A percentile compares a stretch with the other conserved stretches of the same genome.
Conservation (phyloP, 371 early-diverging fungal species). For the Syncephalastrum racemosum region DNA sequence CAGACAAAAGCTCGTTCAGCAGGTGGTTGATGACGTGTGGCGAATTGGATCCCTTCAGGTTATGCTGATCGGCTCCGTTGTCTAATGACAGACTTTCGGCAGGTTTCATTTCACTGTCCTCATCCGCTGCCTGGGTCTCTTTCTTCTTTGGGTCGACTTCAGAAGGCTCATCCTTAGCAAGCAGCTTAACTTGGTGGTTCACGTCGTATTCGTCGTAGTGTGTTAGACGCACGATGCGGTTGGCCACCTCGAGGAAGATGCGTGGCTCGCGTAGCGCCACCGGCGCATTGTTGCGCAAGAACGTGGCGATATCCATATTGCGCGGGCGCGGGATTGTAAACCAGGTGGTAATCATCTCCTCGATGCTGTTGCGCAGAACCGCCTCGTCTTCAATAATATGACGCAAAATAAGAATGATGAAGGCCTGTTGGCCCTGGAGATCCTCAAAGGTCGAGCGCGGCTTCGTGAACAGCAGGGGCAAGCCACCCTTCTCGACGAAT, state of each 20-base stretch:
- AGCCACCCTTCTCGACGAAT: slow-evolving; percentile 70
- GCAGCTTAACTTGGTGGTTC: slow-evolving; percentile 53
- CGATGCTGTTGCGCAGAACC: slow-evolving; percentile 72
- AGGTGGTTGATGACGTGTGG: slow-evolving; percentile 36
- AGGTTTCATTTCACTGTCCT: slow-evolving; percentile 8
- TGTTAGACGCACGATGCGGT: slow-evolving; percentile 66
- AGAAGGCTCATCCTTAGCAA: slow-evolving; percentile 21
- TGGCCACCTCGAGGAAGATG: slow-evolving; percentile 68
- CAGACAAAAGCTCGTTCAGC: slow-evolving; percentile 36
- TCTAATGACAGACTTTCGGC: neutral
- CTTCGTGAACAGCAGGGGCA: slow-evolving; percentile 59
- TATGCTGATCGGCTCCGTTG: neutral
- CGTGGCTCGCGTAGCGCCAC: slow-evolving; percentile 75
- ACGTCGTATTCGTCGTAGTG: slow-evolving; percentile 59
- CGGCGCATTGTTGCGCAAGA: slow-evolving; percentile 70
- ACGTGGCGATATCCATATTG: slow-evolving; percentile 69
- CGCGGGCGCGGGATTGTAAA: slow-evolving; percentile 71
- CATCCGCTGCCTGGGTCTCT: slow-evolving; percentile 5
- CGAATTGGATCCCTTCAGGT: slow-evolving; percentile 20
- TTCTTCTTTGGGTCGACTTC: slow-evolving; percentile 14
- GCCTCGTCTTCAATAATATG: slow-evolving; percentile 80
- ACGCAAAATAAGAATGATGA: slow-evolving; percentile 81
- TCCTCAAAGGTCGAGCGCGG: slow-evolving; percentile 49
- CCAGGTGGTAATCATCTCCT: slow-evolving; percentile 74
- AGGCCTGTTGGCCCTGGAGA: slow-evolving; percentile 71